A percentile compares a stretch with the other conserved stretches of the same genome.
phyloP scores from a whole-genome alignment of 441 rosid genomes.

The Gossypium aridum region DNA sequence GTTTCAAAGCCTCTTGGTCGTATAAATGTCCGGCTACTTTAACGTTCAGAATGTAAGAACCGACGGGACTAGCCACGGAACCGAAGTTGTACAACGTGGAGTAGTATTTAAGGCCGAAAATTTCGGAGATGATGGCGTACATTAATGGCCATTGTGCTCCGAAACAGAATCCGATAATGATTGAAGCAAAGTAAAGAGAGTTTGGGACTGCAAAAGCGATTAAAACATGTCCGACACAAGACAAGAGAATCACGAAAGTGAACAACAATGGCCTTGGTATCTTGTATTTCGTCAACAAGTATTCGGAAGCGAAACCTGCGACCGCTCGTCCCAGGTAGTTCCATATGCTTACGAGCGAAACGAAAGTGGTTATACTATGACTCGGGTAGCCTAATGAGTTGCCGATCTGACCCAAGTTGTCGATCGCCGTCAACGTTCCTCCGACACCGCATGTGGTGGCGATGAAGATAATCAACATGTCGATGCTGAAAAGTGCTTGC shows the following conservation, averaged over 20 bases:
- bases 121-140: constrained; percentile 45
- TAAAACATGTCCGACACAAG: constrained; percentile 27
- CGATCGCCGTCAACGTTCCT: constrained; percentile 46
- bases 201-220: constrained; percentile 23
- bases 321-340: constrained; percentile 42
- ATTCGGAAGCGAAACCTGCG: constrained; percentile 38
- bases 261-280: constrained; percentile 24
- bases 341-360: constrained; percentile 49
- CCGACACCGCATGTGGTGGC: constrained; percentile 43
- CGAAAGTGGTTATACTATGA: constrained; percentile 33
- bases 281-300: constrained; percentile 22
- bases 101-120: constrained; percentile 48
- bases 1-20: constrained; percentile 42
- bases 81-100: constrained; percentile 49
- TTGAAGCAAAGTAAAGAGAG: constrained; percentile 25
- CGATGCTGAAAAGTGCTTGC: constrained; percentile 53
- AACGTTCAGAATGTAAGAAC: constrained; percentile 41
- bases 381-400: constrained; percentile 34
- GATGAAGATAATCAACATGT: constrained; percentile 43
- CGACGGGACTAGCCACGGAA: constrained; percentile 39
- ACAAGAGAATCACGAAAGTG: constrained; percentile 18
- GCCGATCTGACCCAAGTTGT: constrained; percentile 47
- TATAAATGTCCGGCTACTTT: constrained; percentile 37
- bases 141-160: constrained; percentile 43
- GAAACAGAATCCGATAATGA: constrained; percentile 35